Percentiles rank a stretch among this genome's conserved stretches.
These are phyloP conservation scores for Rhodotorula sp. DNA, from an alignment of 1,284 basidiomycete species.

Conservation along the genomic window DNA sequence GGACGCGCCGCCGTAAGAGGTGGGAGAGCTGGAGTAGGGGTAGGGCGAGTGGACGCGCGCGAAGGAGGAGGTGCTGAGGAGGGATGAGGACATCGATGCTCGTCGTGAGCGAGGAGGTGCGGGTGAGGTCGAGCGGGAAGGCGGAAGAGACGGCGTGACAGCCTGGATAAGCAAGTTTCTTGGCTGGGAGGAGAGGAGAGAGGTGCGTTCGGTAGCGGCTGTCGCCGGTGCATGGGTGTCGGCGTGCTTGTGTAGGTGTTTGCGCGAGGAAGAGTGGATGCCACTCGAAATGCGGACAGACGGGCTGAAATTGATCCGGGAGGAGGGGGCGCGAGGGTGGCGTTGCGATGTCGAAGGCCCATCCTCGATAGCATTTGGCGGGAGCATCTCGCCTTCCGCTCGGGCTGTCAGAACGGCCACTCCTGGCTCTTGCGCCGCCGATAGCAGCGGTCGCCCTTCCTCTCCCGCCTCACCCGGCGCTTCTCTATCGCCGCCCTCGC, in stretches of 20 bases:
- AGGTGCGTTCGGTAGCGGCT: not conserved
- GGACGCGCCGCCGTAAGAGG: slow-evolving; percentile 20
- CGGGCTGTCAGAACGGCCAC: not conserved
- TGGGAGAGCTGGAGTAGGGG: slow-evolving; percentile 22
- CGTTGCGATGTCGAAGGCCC: not conserved
- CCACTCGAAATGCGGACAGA: slow-evolving; percentile 23
- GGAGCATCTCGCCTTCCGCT: not conserved
- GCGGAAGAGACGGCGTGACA: slow-evolving; percentile 11
- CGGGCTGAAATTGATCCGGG: slow-evolving; percentile 28
- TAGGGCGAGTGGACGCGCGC: slow-evolving; percentile 3
- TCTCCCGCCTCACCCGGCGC: not conserved
- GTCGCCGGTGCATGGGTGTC: not conserved
- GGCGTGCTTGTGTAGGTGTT: slow-evolving; percentile 7
- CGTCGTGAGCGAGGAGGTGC: not conserved
- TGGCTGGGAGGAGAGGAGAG: not conserved
- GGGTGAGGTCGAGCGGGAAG: slow-evolving; percentile 10
- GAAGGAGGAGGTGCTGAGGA: not conserved
- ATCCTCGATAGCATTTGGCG: slow-evolving; percentile 10
- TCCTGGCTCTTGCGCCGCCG: not conserved
- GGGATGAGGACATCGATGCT: not conserved
- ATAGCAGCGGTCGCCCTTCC: slow-evolving; percentile 19
- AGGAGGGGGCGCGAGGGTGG: not conserved
- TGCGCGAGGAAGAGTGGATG: not conserved
- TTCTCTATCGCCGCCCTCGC: no score
- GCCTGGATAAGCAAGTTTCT: slow-evolving; percentile 19